Conservation (phyloP, 768 basidiomycete species). For the Lactifluus rugatus region DNA sequence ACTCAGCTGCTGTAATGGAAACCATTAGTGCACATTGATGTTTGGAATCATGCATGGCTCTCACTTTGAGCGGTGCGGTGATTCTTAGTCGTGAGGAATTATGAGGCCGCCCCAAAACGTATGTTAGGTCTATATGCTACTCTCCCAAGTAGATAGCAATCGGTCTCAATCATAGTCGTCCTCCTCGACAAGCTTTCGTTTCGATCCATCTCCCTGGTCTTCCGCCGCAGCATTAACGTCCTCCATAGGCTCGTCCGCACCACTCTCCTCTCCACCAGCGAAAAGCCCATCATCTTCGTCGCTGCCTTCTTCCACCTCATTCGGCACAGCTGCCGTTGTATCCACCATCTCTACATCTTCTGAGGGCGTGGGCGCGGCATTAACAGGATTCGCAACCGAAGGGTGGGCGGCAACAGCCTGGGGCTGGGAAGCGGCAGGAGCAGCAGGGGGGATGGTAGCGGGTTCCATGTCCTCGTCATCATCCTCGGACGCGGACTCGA, state of each 20-base stretch:
- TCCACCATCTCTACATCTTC: constrained; percentile 58
- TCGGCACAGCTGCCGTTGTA: constrained; percentile 26
- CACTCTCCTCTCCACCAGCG: constrained; percentile 69
- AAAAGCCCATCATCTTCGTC: constrained; percentile 73
- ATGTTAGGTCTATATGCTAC: no score
- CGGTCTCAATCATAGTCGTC: constrained; percentile 66
- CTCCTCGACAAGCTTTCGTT: constrained; percentile 75
- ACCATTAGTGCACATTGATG: background rate
- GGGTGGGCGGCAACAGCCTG: constrained; percentile 12
- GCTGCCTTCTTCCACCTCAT: constrained; percentile 51
- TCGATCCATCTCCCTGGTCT: constrained; percentile 45
- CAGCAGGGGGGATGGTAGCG: constrained; percentile 38
- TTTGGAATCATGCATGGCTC: background rate
- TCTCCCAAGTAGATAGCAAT: background rate
- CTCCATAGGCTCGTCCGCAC: constrained; percentile 65
- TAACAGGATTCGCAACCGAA: constrained; percentile 34
- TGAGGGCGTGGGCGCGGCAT: constrained; percentile 48
- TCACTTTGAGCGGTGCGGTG: no score
- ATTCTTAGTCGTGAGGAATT: no score
- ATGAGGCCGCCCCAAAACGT: no score
- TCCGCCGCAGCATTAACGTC: constrained; percentile 41
- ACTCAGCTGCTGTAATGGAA: background rate
- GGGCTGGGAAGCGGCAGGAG: constrained; percentile 7
- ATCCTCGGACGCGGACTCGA: constrained; percentile 61
- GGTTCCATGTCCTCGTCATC: constrained; percentile 64